phyloP scores from a whole-genome alignment of 352 stramenopile species.

The Phytophthora aleatoria region DNA sequence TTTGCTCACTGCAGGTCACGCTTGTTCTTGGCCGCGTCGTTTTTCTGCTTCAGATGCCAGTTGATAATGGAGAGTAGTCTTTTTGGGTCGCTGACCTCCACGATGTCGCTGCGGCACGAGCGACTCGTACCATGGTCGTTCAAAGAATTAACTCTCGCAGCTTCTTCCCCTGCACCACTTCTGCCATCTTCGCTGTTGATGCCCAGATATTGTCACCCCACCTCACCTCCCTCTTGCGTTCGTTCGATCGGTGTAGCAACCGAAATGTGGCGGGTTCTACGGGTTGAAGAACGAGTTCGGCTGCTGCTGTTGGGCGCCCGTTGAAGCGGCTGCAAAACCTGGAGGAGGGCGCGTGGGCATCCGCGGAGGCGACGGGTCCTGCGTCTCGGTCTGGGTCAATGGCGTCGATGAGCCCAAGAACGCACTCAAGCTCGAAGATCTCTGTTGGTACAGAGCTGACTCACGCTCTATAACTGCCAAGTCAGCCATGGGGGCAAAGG shows the following conservation, averaged over 20 bases:
- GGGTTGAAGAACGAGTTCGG: slow-evolving; percentile 70
- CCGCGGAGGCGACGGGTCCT: slow-evolving; percentile 32
- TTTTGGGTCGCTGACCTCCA: slow-evolving; percentile 2
- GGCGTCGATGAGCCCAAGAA: slow-evolving; percentile 50
- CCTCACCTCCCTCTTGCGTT: slow-evolving; percentile 2
- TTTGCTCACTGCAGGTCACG: slow-evolving; percentile 14
- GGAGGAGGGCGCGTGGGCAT: slow-evolving; percentile 43
- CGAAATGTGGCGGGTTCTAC: slow-evolving; percentile 31
- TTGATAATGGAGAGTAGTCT: slow-evolving; percentile 14
- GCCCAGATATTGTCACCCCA: slow-evolving; percentile 4
- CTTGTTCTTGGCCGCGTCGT: slow-evolving; percentile 18
- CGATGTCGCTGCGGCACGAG: neutral
- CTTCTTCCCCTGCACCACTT: slow-evolving; percentile 6
- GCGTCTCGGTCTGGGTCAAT: slow-evolving; percentile 29
- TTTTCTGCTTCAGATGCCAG: slow-evolving; percentile 19
- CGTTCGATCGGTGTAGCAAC: slow-evolving; percentile 12
- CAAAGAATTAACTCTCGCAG: slow-evolving; percentile 10
- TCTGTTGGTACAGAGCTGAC: slow-evolving; percentile 68
- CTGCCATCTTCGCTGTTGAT: slow-evolving; percentile 8
- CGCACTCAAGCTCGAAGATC: slow-evolving; percentile 74
- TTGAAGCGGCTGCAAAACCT: slow-evolving; percentile 38
- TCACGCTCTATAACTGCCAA: slow-evolving; percentile 76
- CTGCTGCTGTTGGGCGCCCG: slow-evolving; percentile 23
- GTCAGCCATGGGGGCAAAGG: slow-evolving; percentile 65
- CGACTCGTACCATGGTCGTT: slow-evolving; percentile 5